These are phyloP conservation scores for Trichoderma sp. DNA, from an alignment of 2,329 filamentous ascomycete species.

Conservation along the genomic window DNA sequence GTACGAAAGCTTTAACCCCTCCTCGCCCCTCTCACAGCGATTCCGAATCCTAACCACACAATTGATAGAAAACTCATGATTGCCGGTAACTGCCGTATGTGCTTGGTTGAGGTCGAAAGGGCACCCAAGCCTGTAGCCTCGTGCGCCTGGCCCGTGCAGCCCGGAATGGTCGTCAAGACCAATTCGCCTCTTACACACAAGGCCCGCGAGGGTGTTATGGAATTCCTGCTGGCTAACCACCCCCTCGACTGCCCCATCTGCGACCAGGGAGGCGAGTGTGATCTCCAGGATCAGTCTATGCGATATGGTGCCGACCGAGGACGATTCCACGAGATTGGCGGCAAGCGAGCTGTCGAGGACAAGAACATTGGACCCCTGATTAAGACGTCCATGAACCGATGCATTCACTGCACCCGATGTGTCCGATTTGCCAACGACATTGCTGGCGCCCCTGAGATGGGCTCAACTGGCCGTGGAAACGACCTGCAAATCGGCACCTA, in stretches of 20 bases:
- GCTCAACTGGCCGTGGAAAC: conserved; percentile 92
- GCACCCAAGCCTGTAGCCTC: conserved; percentile 97
- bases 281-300: conserved; percentile 99
- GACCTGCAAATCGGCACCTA: conserved; percentile 98
- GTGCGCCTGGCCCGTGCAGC: conserved; percentile 97
- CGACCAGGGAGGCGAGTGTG: conserved; percentile 98
- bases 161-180: conserved; percentile 99
- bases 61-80: conserved; percentile 86
- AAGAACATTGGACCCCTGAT: conserved; percentile 98
- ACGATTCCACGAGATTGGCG: conserved; percentile 91
- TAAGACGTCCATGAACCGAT: conserved; percentile 99
- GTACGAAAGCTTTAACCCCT: conserved; percentile 52
- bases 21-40: conserved; percentile 22
- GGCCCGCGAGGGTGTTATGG: conserved; percentile 98
- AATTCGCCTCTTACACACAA: conserved; percentile 96
- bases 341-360: conserved; percentile 97
- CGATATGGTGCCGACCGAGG: conserved; percentile 94
- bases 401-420: conserved; percentile 98
- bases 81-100: conserved; percentile 99
- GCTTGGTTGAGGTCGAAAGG: conserved; percentile 94
- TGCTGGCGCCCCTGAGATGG: conserved; percentile 92
- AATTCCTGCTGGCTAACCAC: conserved; percentile 95
- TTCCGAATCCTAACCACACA: conserved; percentile 38
- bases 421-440: conserved; percentile 97
- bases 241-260: conserved; percentile 96